Base-by-base conservation (phyloP, 306 rosid species). In the Luffa aegyptiaca region DNA sequence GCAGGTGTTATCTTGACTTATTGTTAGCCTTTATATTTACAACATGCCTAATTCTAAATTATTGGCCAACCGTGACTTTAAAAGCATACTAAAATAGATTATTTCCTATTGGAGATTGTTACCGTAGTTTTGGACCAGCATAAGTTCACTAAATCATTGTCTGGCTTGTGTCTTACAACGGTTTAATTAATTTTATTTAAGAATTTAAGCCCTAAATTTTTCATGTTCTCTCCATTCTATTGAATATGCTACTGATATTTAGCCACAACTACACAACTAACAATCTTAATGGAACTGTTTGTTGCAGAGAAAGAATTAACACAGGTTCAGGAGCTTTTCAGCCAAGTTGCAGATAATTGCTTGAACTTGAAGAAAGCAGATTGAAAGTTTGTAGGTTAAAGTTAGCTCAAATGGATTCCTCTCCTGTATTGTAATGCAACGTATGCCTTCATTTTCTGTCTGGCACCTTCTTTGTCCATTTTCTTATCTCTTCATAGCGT, bases 301-400 rank as follows among this genome's bases (percentile, higher is more conserved):
- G 77, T 87, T 76, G 16, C 91, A 94, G 97, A 92, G 91, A 89
- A 83, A 63, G 97, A 94, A 73, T 76, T 87, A 72, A 86, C 82
- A 75, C 90, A 85, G 48, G 96, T 92, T 71, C 96, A 84, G 78
- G 93, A 90, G 80, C 80, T 94, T 88, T 94, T 86, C 82, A 78
- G 87, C 61, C 91, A 90, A 82, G 93, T 97, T 20, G 88, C 97
- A 13, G 96, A 94, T 77, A 87, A 89, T 84, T 92, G 98, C 88
- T 82, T 94, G 82, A 94, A 92, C 86, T 83, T 92, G 86, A 94
- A 92, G 94, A 94, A 86, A 85, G 91, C 95, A 14, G 87, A 89
- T 9, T 91, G 64, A 80, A 80, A 81, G 37, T 20, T 35, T 37
- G 45, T 17, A 55, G 14, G 72, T 42, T 14, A 36, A 6, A 5